These are phyloP conservation scores for Colletotrichum caudatum DNA, from an alignment of 2,329 filamentous ascomycete species.

Conservation along the genomic window DNA sequence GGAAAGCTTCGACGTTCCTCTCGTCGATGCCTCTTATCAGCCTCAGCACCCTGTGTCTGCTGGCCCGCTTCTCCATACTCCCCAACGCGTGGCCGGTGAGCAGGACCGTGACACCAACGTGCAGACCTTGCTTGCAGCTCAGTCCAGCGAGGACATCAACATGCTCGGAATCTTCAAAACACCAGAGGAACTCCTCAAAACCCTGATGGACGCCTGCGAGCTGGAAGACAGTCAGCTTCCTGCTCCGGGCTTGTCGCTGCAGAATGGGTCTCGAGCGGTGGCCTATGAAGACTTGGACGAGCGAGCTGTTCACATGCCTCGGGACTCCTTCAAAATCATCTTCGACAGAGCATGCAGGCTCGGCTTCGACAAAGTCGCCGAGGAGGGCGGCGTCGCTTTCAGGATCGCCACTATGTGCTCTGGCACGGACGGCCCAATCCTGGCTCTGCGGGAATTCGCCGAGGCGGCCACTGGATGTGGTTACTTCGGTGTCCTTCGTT, in stretches of 20 bases:
- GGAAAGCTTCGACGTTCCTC: background rate
- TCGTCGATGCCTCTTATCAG: background rate
- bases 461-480: conserved; percentile 53
- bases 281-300: conserved; percentile 9
- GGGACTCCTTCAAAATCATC: conserved; percentile 36
- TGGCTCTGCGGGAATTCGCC: conserved; percentile 71
- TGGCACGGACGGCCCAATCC: conserved; percentile 79
- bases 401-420: conserved; percentile 81
- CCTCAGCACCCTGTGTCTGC: background rate
- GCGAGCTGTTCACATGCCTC: conserved; percentile 21
- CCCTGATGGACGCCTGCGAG: background rate
- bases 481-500: conserved; percentile 52
- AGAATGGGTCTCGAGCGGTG: background rate
- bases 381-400: conserved; percentile 47
- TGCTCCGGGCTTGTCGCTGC: background rate
- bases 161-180: background rate
- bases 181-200: background rate
- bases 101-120: background rate
- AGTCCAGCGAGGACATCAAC: background rate
- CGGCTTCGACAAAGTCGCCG: conserved; percentile 45
- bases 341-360: conserved; percentile 32
- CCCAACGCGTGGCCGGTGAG: background rate
- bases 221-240: background rate
- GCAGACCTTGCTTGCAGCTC: background rate
- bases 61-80: no score